Base-by-base conservation (phyloP, 148 eudicot species). In the Mesembryanthemum crystallinum region DNA sequence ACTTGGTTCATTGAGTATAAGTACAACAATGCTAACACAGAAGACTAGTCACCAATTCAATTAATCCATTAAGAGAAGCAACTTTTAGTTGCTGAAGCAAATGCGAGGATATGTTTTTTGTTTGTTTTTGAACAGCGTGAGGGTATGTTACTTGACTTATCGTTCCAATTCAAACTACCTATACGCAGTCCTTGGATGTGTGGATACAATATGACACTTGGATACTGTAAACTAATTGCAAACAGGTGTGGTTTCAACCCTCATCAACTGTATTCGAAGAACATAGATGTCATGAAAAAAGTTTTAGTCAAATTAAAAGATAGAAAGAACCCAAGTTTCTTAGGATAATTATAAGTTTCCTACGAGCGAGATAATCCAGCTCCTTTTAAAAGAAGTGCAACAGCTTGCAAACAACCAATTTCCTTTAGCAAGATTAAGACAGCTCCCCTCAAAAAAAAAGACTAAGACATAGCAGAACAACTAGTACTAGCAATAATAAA, bases 41-140 rank as follows among this genome's bases (percentile, higher is more conserved):
- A 66, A 70, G 73, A 69, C 57, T 10, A 52, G n/a, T 52, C 49
- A 45, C 49, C 43, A 39, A 9, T n/a, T n/a, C n/a, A n/a, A 39
- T 37, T 8, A 3, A 39, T 39, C 42, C 43, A 39, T 39, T 39
- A 45, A 45, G 49, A 13, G 20, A 23, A 9, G 21, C 71, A 67
- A 67, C 42, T 66, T n/a, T 66, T 13, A 23, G 15, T 5, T 10
- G 21, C 73, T 28, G 23, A 69, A n/a, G 29, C 29, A 71, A 1
- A 12, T n/a, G n/a, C n/a, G n/a, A n/a, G n/a, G n/a, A n/a, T n/a
- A n/a, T n/a, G n/a, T n/a, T n/a, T n/a, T n/a, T n/a, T n/a, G n/a
- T n/a, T n/a, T n/a, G n/a, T n/a, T n/a, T n/a, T n/a, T n/a, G n/a
- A n/a, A n/a, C n/a, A n/a, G 6, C 11, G 64, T 23, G 7, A 30